phyloP scores from a whole-genome alignment of 169 alveolate species.

The Eimeria necatrix region DNA sequence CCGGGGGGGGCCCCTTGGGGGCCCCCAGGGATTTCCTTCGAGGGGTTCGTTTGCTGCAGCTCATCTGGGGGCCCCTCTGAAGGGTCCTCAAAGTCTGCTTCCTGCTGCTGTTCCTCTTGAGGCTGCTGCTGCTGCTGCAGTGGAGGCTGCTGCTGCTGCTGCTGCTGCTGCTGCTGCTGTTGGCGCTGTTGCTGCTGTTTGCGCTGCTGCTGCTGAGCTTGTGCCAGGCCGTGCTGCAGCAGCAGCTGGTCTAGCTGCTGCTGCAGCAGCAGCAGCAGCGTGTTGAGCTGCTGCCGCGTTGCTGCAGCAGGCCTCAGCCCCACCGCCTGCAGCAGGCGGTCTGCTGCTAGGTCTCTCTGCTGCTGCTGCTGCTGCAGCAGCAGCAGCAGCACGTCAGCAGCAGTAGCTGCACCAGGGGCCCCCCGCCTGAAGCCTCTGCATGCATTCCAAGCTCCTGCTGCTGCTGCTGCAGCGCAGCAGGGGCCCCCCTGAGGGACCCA shows the following conservation, averaged over 20 bases:
- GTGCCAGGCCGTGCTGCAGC: background rate
- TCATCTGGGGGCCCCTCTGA: background rate
- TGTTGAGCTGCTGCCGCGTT: background rate
- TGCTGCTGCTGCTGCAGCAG: constrained; percentile 69
- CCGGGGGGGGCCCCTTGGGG: background rate
- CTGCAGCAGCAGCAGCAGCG: constrained; percentile 12
- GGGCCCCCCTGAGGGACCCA: constrained; percentile 51
- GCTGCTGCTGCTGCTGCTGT: background rate
- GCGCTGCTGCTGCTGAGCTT: constrained; percentile 10
- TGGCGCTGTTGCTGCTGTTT: background rate
- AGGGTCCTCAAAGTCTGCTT: background rate
- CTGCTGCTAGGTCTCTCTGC: background rate
- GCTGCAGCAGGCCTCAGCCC: constrained; percentile 24
- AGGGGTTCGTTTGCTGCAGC: background rate
- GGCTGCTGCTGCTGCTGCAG: background rate
- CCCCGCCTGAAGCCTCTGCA: background rate
- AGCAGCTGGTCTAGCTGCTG: constrained; percentile 46
- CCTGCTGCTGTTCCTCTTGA: constrained; percentile 45
- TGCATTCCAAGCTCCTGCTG: constrained; percentile 61
- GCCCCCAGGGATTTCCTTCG: background rate
- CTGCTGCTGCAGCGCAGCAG: constrained; percentile 69
- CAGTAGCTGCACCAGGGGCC: constrained; percentile 27
- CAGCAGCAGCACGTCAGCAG: constrained; percentile 33
- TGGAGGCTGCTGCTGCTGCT: background rate
- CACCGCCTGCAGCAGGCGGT: constrained; percentile 11